A percentile compares a stretch with the other conserved stretches of the same genome.
Evolutionary conservation across 176 grass and related monocot genomes (phyloP).

Genomic region (Saccharum spontaneum): DNA sequence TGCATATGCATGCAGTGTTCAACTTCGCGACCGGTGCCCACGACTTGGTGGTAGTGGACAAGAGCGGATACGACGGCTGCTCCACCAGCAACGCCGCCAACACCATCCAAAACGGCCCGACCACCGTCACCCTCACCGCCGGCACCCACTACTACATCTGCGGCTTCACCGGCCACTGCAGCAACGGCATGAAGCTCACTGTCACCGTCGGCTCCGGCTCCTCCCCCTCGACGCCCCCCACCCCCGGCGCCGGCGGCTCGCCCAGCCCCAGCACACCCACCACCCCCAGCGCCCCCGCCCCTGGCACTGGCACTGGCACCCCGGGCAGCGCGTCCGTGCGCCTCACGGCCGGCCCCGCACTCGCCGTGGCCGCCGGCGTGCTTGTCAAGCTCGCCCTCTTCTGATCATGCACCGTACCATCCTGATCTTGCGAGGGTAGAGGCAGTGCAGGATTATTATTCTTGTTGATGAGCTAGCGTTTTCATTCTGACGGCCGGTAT

Average conservation of each 20-base stretch:
- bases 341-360: conserved; percentile 2
- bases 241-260: background rate
- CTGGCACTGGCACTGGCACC: background rate
- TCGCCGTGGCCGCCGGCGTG: conserved; percentile 17
- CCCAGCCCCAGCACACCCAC: background rate
- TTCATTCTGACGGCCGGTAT: conserved; percentile 21
- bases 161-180: conserved; percentile 51
- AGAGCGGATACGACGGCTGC: conserved; percentile 59
- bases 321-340: conserved; percentile 8
- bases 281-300: conserved; percentile 7
- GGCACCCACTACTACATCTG: conserved; percentile 80
- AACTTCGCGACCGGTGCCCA: conserved; percentile 37
- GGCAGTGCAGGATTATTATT: conserved; percentile 38
- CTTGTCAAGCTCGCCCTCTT: conserved; percentile 53
- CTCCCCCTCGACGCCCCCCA: background rate
- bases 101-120: conserved; percentile 6
- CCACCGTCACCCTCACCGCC: conserved; percentile 46
- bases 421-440: conserved; percentile 11
- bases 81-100: conserved; percentile 31
- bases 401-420: conserved; percentile 14
- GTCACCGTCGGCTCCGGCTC: conserved; percentile 36
- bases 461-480: background rate
- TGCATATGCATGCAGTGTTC: conserved; percentile 49
- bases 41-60: conserved; percentile 49
- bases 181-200: conserved; percentile 64